phyloP scores from a whole-genome alignment of 192 early-diverging fungal species.

The Backusella luteola region DNA sequence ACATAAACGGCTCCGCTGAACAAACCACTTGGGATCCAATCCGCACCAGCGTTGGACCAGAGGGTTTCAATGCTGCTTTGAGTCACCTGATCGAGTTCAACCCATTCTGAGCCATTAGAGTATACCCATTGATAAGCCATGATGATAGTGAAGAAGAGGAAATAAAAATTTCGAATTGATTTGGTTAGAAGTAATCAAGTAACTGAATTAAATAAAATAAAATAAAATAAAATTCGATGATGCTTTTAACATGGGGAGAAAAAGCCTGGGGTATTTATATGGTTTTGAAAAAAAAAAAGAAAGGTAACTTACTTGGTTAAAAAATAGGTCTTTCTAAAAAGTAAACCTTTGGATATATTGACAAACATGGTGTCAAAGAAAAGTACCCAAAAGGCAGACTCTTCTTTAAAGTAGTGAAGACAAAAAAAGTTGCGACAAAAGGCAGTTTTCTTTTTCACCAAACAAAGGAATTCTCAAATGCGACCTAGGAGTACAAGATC shows the following conservation, averaged over 20 bases:
- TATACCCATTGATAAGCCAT: slow-evolving; percentile 2
- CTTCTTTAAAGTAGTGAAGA: background rate
- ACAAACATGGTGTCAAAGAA: background rate
- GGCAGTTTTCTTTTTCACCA: background rate
- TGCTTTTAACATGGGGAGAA: background rate
- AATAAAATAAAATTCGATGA: background rate
- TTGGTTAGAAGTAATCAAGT: background rate
- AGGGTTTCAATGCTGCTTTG: background rate
- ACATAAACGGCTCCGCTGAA: background rate
- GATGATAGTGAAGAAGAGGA: background rate
- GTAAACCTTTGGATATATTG: background rate
- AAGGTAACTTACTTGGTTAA: background rate
- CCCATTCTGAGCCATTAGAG: background rate
- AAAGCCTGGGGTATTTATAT: background rate
- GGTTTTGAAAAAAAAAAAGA: background rate
- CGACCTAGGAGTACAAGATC: background rate
- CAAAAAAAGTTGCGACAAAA: background rate
- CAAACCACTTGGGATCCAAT: background rate
- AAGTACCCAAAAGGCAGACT: background rate
- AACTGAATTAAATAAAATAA: background rate
- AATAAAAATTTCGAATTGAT: background rate
- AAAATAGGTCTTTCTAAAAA: background rate
- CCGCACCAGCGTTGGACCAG: background rate
- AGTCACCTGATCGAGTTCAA: background rate
- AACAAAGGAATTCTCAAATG: background rate